These are phyloP conservation scores for Physcomitrellopsis africana DNA, from an alignment of 225 moss, liverwort and hornwort species.

Conservation along the genomic window DNA sequence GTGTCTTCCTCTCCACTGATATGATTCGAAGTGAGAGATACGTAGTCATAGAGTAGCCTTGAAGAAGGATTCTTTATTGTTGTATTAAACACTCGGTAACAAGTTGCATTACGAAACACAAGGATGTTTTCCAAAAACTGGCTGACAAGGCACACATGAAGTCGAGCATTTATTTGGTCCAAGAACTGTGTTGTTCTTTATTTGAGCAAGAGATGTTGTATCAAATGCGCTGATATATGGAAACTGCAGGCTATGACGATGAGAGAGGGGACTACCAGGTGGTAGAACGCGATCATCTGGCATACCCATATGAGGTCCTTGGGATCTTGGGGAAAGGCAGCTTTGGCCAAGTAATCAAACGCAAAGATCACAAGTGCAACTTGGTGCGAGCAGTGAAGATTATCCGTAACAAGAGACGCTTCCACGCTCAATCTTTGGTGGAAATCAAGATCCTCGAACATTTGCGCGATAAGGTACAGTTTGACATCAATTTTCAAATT, in stretches of 20 bases:
- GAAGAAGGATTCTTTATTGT: too few relatives aligned
- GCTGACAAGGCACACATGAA: too few relatives aligned
- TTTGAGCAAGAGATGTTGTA: too few relatives aligned
- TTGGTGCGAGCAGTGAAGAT: constrained; percentile 68
- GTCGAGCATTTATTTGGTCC: too few relatives aligned
- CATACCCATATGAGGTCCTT: constrained; percentile 67
- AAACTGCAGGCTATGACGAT: constrained; percentile 68
- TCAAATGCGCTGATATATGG: not conserved
- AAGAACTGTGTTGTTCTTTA: too few relatives aligned
- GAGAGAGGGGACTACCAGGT: constrained; percentile 79
- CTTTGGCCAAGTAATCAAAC: constrained; percentile 82
- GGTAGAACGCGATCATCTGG: constrained; percentile 67
- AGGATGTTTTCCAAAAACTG: too few relatives aligned
- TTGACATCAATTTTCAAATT: constrained; percentile 9
- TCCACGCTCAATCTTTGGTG: constrained; percentile 78
- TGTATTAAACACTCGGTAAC: too few relatives aligned
- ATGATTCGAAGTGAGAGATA: too few relatives aligned
- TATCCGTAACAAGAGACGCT: constrained; percentile 71
- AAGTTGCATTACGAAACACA: too few relatives aligned
- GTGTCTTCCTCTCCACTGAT: too few relatives aligned
- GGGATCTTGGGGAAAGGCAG: constrained; percentile 79
- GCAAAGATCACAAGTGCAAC: constrained; percentile 72
- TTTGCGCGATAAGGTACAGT: constrained; percentile 59
- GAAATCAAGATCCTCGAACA: constrained; percentile 77
- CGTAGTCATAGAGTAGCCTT: too few relatives aligned